These are phyloP conservation scores for Hyphodiscus sp. DNA, from an alignment of 2,329 filamentous ascomycete genomes.

Conservation along the genomic window DNA sequence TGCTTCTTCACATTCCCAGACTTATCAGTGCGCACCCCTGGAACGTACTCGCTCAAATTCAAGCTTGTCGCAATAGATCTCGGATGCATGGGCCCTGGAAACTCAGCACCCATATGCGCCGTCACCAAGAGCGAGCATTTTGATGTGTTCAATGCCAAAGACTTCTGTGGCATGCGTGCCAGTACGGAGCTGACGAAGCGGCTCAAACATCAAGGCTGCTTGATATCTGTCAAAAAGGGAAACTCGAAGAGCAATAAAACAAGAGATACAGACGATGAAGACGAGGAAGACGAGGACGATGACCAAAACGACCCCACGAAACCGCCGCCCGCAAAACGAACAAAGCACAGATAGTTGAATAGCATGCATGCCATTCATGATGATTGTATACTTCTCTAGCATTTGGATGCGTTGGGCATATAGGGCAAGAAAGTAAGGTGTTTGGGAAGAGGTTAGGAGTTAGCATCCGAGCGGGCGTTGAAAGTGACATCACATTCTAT, in stretches of 20 bases:
- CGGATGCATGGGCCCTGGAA: slow-evolving; percentile 44
- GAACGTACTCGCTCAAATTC: slow-evolving; percentile 69
- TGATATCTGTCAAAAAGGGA: slow-evolving; percentile 82
- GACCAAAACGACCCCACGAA: slow-evolving; percentile 6
- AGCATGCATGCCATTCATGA: background rate
- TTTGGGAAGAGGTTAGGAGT: background rate
- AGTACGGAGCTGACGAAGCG: slow-evolving; percentile 68
- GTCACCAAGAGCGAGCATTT: slow-evolving; percentile 62
- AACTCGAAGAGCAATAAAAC: slow-evolving; percentile 45
- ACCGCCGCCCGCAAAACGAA: background rate
- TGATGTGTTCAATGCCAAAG: slow-evolving; percentile 75
- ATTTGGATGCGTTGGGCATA: background rate
- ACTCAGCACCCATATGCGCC: slow-evolving; percentile 44
- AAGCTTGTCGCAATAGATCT: slow-evolving; percentile 67
- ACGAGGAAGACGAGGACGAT: slow-evolving; percentile 22
- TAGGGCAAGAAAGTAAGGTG: background rate
- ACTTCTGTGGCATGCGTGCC: slow-evolving; percentile 78
- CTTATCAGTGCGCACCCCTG: slow-evolving; percentile 71
- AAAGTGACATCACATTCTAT: slow-evolving; percentile 13
- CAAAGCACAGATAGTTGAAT: background rate
- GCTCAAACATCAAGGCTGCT: slow-evolving; percentile 72
- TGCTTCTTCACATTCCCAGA: slow-evolving; percentile 86
- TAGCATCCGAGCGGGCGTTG: background rate
- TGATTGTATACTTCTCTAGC: background rate
- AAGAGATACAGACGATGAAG: slow-evolving; percentile 26